Evolutionary conservation across 164 flowering plant species (phyloP).

Genomic region (Sedum album): DNA sequence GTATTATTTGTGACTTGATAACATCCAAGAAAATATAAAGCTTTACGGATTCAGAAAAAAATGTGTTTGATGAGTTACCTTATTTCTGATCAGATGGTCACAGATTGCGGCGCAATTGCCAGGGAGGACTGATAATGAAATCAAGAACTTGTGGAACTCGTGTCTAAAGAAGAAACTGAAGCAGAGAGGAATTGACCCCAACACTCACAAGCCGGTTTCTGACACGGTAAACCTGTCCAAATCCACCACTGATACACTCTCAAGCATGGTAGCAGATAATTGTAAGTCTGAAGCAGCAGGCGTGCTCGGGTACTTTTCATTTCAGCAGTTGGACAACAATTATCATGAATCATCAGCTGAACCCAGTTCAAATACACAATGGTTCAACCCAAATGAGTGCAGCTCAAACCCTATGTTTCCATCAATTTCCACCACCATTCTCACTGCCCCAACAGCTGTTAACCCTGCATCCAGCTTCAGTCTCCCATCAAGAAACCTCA

Average conservation of each 20-base stretch:
- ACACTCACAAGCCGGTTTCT: conserved; percentile 72
- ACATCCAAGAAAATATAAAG: too few species aligned
- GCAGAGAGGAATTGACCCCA: too few species aligned
- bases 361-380: background rate
- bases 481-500: background rate
- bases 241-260: background rate
- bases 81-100: conserved; percentile 61
- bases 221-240: conserved; percentile 33
- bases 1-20: too few species aligned
- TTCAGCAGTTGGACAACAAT: background rate
- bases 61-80: too few species aligned
- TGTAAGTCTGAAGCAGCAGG: background rate
- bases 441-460: background rate
- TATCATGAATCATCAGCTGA: conserved; percentile 2
- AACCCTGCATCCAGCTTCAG: background rate
- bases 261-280: background rate
- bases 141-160: too few species aligned
- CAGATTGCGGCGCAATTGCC: too few species aligned
- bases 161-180: too few species aligned
- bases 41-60: too few species aligned
- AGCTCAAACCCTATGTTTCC: background rate
- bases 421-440: background rate
- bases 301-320: conserved; percentile 1
- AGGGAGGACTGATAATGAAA: too few species aligned
- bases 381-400: background rate